A percentile compares a stretch with the other conserved stretches of the same genome.
Conservation (phyloP, 2,329 filamentous ascomycete genomes). For the Aspergillus melleus region DNA sequence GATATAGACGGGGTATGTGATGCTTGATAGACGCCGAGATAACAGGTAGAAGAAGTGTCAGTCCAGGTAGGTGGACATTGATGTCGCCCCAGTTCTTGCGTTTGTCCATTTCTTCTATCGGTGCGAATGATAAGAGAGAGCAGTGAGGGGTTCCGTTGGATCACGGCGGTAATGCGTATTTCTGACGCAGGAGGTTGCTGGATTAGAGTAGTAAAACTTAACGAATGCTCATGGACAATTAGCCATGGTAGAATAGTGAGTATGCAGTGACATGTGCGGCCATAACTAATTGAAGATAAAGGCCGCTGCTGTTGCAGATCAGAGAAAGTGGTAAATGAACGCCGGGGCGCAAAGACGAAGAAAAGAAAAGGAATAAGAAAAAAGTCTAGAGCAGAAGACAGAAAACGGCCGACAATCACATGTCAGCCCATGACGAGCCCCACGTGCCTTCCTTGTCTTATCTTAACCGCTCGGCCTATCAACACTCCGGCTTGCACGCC, state of each 20-base stretch:
- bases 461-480: not conserved
- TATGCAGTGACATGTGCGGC: not conserved
- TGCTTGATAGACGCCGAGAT: conserved; percentile 31
- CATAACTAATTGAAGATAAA: not conserved
- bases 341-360: not conserved
- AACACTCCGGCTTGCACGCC: not conserved
- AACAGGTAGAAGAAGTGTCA: conserved; percentile 17
- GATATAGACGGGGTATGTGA: conserved; percentile 26
- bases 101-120: conserved; percentile 1
- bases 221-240: not conserved
- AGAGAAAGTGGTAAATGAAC: not conserved
- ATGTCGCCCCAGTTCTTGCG: conserved; percentile 1
- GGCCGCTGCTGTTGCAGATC: not conserved
- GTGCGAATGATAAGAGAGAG: not conserved
- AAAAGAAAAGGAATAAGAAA: not conserved
- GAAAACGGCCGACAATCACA: conserved; percentile 22
- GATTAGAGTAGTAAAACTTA: not conserved
- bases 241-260: not conserved
- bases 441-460: not conserved
- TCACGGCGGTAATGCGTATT: not conserved
- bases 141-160: not conserved
- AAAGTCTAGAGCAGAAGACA: conserved; percentile 8
- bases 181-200: not conserved
- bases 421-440: conserved; percentile 13
- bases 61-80: conserved; percentile 21